These are phyloP conservation scores for Cryptococcus sp. DNA, from an alignment of 1,284 basidiomycete genomes.

Conservation along the genomic window DNA sequence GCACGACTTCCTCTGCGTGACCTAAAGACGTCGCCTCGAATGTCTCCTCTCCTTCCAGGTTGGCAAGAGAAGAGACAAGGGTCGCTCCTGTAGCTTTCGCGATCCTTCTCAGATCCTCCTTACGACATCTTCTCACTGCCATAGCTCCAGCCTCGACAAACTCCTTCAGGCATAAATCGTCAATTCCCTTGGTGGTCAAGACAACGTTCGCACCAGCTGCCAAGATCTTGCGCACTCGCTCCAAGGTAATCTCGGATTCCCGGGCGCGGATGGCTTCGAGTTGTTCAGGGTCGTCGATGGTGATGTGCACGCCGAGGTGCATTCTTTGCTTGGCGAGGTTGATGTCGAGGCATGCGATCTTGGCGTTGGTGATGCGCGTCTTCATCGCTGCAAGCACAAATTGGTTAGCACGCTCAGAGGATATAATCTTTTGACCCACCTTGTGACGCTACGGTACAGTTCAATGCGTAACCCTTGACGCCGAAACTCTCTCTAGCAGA, in stretches of 20 bases:
- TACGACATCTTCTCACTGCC: slow-evolving; percentile 95
- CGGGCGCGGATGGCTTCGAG: slow-evolving; percentile 94
- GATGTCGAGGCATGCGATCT: slow-evolving; percentile 98
- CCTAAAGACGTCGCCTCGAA: slow-evolving; percentile 91
- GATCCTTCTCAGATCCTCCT: slow-evolving; percentile 95
- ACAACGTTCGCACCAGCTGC: slow-evolving; percentile 96
- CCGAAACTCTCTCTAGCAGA: slow-evolving; percentile 94
- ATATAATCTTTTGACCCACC: slow-evolving; percentile 58
- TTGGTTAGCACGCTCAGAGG: neutral
- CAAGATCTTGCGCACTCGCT: slow-evolving; percentile 94
- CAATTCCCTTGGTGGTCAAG: slow-evolving; percentile 97
- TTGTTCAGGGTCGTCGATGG: slow-evolving; percentile 95
- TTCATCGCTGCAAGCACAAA: slow-evolving; percentile 78
- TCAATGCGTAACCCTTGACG: slow-evolving; percentile 95
- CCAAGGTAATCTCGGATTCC: slow-evolving; percentile 94
- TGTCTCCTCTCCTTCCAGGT: slow-evolving; percentile 97
- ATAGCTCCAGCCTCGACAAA: slow-evolving; percentile 99
- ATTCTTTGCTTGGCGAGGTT: slow-evolving; percentile 96
- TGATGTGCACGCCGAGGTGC: slow-evolving; percentile 97
- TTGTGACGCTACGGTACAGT: slow-evolving; percentile 98
- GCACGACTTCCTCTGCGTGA: slow-evolving; percentile 89
- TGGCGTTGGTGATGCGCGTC: slow-evolving; percentile 86
- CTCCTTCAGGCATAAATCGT: slow-evolving; percentile 97
- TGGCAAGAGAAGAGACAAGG: slow-evolving; percentile 88
- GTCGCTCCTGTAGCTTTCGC: slow-evolving; percentile 97